Evolutionary conservation across 129 eudicot species (phyloP).

Genomic region (Chrysanthemum seticuspe): DNA sequence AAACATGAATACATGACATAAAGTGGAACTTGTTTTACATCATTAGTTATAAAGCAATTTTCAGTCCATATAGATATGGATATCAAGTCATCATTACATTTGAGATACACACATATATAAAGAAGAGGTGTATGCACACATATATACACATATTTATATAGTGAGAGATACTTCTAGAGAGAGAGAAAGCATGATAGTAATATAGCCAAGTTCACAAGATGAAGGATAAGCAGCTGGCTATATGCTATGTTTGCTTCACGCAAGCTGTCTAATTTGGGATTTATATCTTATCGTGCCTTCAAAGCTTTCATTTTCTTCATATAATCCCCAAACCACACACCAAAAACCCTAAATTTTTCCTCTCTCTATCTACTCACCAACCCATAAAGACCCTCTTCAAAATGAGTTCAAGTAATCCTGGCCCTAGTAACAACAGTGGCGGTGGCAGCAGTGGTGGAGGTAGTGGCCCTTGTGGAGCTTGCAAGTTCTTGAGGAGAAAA

Average conservation of each 20-base stretch:
- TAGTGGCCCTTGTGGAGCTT: constrained; percentile 64
- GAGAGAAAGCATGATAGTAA: constrained; percentile 24
- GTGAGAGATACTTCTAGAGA: not conserved
- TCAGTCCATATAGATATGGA: constrained; percentile 21
- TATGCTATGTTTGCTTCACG: constrained; percentile 99
- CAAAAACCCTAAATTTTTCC: not conserved
- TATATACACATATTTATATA: not conserved
- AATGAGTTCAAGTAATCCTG: constrained; percentile 28
- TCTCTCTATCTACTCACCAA: constrained; percentile 22
- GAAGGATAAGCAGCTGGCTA: constrained; percentile 50
- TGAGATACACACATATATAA: not conserved
- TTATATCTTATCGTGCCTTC: constrained; percentile 85
- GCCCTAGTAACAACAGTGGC: constrained; percentile 32
- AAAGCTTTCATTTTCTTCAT: constrained; percentile 59
- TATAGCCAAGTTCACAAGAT: constrained; percentile 35
- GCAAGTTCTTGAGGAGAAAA: constrained; percentile 63
- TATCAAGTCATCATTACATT: constrained; percentile 14
- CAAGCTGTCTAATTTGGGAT: constrained; percentile 67
- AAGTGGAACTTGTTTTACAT: constrained; percentile 16
- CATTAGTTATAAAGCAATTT: constrained; percentile 26
- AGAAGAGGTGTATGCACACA: not conserved
- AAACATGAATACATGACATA: not conserved
- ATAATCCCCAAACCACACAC: constrained; percentile 22
- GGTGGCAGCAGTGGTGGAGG: constrained; percentile 16
- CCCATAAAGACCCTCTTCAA: constrained; percentile 24